These are phyloP conservation scores for Austropuccinia psidii DNA, from an alignment of 1,284 basidiomycete species.

Conservation along the genomic window DNA sequence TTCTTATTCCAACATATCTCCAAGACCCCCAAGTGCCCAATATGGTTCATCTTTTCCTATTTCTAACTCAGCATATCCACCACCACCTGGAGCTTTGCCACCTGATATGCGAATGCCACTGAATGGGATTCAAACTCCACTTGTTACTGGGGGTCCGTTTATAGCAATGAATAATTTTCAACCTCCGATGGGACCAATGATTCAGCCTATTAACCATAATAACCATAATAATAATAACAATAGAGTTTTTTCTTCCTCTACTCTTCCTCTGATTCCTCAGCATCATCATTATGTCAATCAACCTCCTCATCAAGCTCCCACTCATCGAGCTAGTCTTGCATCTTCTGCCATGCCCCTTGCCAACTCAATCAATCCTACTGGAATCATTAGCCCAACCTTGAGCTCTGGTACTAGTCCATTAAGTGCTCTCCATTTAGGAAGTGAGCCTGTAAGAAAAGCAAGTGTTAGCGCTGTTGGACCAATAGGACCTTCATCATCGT, in stretches of 20 bases:
- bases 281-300: slow-evolving; percentile 3
- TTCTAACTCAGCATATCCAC: slow-evolving; percentile 4
- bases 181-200: slow-evolving; percentile 28
- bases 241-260: slow-evolving; percentile 17
- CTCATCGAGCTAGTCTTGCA: slow-evolving; percentile 9
- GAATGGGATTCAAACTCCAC: slow-evolving; percentile 10
- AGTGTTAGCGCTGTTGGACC: slow-evolving; percentile 25
- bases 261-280: slow-evolving; percentile 4
- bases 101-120: slow-evolving; percentile 1
- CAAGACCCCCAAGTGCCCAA: slow-evolving; percentile 36
- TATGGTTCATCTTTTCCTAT: slow-evolving; percentile 18
- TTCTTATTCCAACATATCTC: slow-evolving; percentile 16
- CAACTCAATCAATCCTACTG: slow-evolving; percentile 27
- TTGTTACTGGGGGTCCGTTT: slow-evolving; percentile 13
- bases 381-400: slow-evolving; percentile 28
- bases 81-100: slow-evolving; percentile 11
- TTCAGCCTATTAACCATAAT: slow-evolving; percentile 21
- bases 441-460: slow-evolving; percentile 33
- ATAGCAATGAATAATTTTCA: slow-evolving; percentile 24
- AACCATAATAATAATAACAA: too few species aligned
- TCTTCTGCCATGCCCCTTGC: slow-evolving; percentile 29
- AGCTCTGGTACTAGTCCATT: slow-evolving; percentile 32
- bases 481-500: slow-evolving; percentile 21
- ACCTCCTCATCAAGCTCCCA: not conserved
- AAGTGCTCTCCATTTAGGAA: slow-evolving; percentile 29